Evolutionary conservation across 2,329 filamentous ascomycete genomes (phyloP).

Genomic region (Pseudopithomyces maydicus): DNA sequence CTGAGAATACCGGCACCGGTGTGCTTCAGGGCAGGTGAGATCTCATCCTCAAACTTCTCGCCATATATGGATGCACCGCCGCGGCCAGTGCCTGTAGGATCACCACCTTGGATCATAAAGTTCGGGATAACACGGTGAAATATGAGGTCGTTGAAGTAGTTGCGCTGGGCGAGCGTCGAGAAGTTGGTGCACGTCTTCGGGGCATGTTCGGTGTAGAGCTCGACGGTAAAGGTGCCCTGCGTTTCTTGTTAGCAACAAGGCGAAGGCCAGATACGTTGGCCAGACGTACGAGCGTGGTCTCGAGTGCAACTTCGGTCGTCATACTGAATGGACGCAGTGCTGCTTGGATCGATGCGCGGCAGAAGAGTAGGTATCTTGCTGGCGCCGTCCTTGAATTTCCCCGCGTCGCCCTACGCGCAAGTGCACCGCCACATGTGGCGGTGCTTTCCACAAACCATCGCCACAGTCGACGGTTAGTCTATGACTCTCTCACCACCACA

Average conservation of each 20-base stretch:
- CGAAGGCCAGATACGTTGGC: not conserved
- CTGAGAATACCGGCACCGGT: conserved; percentile 91
- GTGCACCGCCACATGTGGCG: conserved; percentile 20
- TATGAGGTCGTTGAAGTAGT: conserved; percentile 84
- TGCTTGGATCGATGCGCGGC: not conserved
- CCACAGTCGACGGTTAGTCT: conserved; percentile 12
- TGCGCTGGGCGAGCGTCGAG: conserved; percentile 73
- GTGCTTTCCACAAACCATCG: conserved; percentile 21
- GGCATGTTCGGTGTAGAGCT: conserved; percentile 89
- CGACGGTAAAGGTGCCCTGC: conserved; percentile 81
- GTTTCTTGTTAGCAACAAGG: conserved; percentile 5
- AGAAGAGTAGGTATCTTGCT: conserved; percentile 8
- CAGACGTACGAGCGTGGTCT: conserved; percentile 77
- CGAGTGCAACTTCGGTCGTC: conserved; percentile 73
- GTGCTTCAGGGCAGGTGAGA: conserved; percentile 77
- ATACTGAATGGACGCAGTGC: conserved; percentile 20
- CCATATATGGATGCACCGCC: conserved; percentile 91
- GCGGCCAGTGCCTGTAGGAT: conserved; percentile 90
- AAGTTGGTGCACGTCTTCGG: conserved; percentile 93
- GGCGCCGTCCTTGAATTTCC: conserved; percentile 21
- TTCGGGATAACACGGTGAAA: conserved; percentile 95
- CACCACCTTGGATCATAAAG: conserved; percentile 96
- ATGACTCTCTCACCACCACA: conserved; percentile 2
- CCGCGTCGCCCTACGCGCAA: conserved; percentile 4
- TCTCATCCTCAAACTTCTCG: conserved; percentile 93